Evolutionary conservation across 1,139 yeast genomes (phyloP), one percentile per base, ranked within the genome.

Genomic region (Scheffersomyces titani): DNA sequence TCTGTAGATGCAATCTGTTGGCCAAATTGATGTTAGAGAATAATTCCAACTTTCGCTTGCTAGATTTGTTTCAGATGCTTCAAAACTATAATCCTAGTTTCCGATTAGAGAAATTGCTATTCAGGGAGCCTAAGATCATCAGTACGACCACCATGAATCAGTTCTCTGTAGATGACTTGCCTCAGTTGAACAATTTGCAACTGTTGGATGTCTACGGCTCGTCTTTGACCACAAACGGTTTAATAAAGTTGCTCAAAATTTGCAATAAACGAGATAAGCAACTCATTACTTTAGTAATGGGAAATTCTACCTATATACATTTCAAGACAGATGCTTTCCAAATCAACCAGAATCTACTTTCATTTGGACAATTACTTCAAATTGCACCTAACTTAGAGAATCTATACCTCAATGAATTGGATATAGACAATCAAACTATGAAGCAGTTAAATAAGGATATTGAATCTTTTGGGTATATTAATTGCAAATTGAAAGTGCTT

Each of bases 351-450:
- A 55, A 62, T 1, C 62, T 63, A 44, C 57, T 73, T 6, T 63
- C 66, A 19, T 57, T 75, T 7, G 55, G 47, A 21, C 70, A 70
- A 3, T 62, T 77, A 1, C 59, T 78, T 3, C 50, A 54, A 6
- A 45, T 63, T 0, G 68, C 67, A 1, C 80, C 79, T 0, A 47
- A 61, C 1, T 60, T 79, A 9, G 53, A 59, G 6, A 57, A 61
- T 3, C 65, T 79, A 7, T 70, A 67, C 30, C 58, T 79, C 46
- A 70, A 75, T 50, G 82, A 79, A 52, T 57, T 77, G 55, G 80
- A 77, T 51, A 63, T 79, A 46, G 83, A 78, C 58, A 73, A 72
- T 57, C 67, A 70, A 7, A 69, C 81, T 0, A 69, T 78, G 71
- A 69, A 67, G 49, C 67, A 64, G 45, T 72, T 79, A 47, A 61